These are phyloP conservation scores for Aspergillus awamori DNA, from an alignment of 2,329 filamentous ascomycete species.

Conservation along the genomic window DNA sequence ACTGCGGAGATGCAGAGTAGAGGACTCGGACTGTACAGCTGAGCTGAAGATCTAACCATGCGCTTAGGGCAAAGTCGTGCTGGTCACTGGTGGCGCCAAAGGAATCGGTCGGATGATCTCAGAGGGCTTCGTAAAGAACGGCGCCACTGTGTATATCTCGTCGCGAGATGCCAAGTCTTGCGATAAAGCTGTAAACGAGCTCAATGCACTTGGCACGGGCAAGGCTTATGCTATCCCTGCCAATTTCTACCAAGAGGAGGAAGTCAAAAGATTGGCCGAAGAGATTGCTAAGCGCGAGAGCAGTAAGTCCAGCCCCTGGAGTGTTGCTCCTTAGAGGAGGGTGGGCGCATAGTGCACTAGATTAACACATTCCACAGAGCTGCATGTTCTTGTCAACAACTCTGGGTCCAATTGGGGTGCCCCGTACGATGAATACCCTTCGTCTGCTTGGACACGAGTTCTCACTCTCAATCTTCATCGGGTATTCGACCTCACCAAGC, in stretches of 20 bases:
- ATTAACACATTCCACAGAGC: constrained; percentile 35
- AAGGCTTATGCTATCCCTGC: constrained; percentile 55
- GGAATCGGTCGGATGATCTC: constrained; percentile 59
- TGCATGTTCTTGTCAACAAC: constrained; percentile 56
- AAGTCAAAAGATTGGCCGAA: constrained; percentile 52
- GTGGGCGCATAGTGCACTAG: neutral
- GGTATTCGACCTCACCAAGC: constrained; percentile 53
- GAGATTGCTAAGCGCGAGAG: constrained; percentile 51
- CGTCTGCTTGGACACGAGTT: constrained; percentile 60
- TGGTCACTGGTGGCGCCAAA: constrained; percentile 56
- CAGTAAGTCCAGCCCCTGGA: constrained; percentile 53
- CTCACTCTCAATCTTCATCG: constrained; percentile 59
- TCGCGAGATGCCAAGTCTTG: constrained; percentile 56
- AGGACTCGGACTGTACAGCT: neutral
- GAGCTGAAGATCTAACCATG: constrained; percentile 40
- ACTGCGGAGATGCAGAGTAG: neutral
- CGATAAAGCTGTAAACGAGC: constrained; percentile 49
- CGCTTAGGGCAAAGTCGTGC: constrained; percentile 48
- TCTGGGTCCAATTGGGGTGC: constrained; percentile 59
- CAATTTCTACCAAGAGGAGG: constrained; percentile 56
- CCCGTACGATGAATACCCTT: constrained; percentile 61
- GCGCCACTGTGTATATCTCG: constrained; percentile 58
- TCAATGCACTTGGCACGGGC: constrained; percentile 56
- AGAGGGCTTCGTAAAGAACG: constrained; percentile 56
- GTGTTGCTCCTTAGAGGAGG: neutral